Evolutionary conservation across 2,329 filamentous ascomycete species (phyloP), one percentile per base, ranked within the genome.

Genomic region (Dactylellina sp.): DNA sequence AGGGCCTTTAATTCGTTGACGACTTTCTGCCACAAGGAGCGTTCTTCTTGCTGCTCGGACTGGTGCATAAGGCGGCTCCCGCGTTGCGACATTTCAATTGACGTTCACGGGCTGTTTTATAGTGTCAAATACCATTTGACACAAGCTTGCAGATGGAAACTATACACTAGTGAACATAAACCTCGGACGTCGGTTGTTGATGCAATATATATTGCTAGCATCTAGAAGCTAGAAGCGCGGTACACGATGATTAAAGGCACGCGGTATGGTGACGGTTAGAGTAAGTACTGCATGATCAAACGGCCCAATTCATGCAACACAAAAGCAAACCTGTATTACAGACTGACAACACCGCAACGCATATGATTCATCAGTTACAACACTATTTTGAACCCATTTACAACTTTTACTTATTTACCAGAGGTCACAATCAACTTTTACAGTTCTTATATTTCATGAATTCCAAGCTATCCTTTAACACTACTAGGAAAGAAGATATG

Each of bases 11-110:
- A 52, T 47, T 77, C 78, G 18, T 75, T 77, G 39, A 77, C 77
- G 40, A 79, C 77, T 68, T 76, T 78, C 12, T 76, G 72, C 78
- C 78, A 79, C 18, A 78, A 59, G 49, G 77, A 76, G 18, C 71
- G 70, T 62, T 79, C 78, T 47, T 79, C 78, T 52, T 79, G 78
- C 52, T 77, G 75, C 50, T 78, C 78, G 7, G 70, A 62, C 50
- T 78, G 77, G 50, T 79, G 77, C 46, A 78, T 78, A 35, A 66
- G 28, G 40, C 70, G 70, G 44, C 65, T 74, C 44, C 70, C 70
- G 42, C 70, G 70, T 47, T 74, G 70, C 35, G 70, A 74, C 70
- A 74, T 74, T 32, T 40, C 28, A 20, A 42, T 32, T 32, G n/a
- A 3, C 11, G 35, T 39, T 42, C 14, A 46, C 2, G 12, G 16